Base-by-base conservation (phyloP, 176 grass and related monocot species). In the Luzula sylvatica region DNA sequence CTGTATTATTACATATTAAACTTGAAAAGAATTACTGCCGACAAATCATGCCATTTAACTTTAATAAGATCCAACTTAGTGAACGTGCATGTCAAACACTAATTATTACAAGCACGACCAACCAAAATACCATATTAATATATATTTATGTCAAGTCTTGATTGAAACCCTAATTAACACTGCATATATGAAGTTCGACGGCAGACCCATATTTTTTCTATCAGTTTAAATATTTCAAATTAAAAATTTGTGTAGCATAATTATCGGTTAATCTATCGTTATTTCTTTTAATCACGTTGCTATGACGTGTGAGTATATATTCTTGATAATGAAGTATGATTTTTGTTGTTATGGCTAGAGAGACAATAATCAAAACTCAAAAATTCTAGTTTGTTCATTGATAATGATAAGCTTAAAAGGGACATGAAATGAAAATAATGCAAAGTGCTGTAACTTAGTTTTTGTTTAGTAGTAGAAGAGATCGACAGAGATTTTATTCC, bases 391-490 rank as follows among this genome's bases (percentile, higher is more conserved):
- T 64, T 46, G 44, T 64, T 42, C 39, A 43, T 45, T 46, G 42
- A 43, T 30, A 20, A 24, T 47, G 25, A 49, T 47, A 64, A 64
- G 60, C 12, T 35, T 22, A 64, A 64, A 64, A 64, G 60, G 44
- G 43, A 64, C 43, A 49, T 11, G 30, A 35, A 9, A 35, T 24
- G 47, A 29, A 45, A 64, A 16, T 47, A 46, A 64, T 47, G 42
- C 60, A 64, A 16, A 48, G 47, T 64, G n/a, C n/a, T n/a, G 60
- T 64, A 64, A 41, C 46, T 46, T 64, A 63, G 60, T 42, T 64
- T 64, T 64, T 64, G 60, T 64, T 64, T 64, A 64, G 46, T 64
- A 64, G 60, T 35, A 22, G 60, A 49, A 42, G 9, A 46, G 42
- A 46, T 64, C 42, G 12, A 18, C 60, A 29, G 42, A 64, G 60